Conservation (phyloP, 2,329 filamentous ascomycete genomes). For the Fonsecaea pugnacius region DNA sequence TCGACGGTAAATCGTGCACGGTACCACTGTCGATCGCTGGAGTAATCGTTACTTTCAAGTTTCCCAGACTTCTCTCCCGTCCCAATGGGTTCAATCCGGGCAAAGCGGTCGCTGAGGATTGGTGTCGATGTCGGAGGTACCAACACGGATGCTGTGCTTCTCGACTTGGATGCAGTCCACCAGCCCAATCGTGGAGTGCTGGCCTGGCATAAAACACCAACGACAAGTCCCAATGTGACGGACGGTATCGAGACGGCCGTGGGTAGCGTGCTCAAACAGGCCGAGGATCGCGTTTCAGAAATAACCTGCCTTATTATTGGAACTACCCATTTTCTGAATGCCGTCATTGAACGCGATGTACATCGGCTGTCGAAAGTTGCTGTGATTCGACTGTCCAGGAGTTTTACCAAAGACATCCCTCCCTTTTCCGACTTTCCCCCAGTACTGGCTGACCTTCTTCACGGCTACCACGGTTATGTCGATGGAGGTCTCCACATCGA, state of each 20-base stretch:
- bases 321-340: slow-evolving; percentile 59
- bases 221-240: slow-evolving; percentile 48
- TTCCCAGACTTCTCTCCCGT: neutral
- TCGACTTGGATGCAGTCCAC: slow-evolving; percentile 32
- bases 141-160: slow-evolving; percentile 31
- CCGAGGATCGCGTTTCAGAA: slow-evolving; percentile 45
- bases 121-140: slow-evolving; percentile 41
- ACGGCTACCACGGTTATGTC: slow-evolving; percentile 54
- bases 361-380: slow-evolving; percentile 57
- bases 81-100: slow-evolving; percentile 14
- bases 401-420: slow-evolving; percentile 39
- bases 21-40: neutral
- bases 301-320: slow-evolving; percentile 53
- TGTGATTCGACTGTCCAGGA: slow-evolving; percentile 51
- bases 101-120: slow-evolving; percentile 19
- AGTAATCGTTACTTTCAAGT: neutral
- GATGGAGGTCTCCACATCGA: slow-evolving; percentile 56
- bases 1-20: neutral
- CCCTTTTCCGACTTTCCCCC: slow-evolving; percentile 57
- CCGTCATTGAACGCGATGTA: slow-evolving; percentile 55
- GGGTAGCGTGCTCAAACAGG: slow-evolving; percentile 44
- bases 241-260: slow-evolving; percentile 48
- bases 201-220: slow-evolving; percentile 46
- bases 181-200: slow-evolving; percentile 36
- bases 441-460: slow-evolving; percentile 51